Conservation (phyloP, 495 filamentous ascomycete genomes). For the Collariella sp. region DNA sequence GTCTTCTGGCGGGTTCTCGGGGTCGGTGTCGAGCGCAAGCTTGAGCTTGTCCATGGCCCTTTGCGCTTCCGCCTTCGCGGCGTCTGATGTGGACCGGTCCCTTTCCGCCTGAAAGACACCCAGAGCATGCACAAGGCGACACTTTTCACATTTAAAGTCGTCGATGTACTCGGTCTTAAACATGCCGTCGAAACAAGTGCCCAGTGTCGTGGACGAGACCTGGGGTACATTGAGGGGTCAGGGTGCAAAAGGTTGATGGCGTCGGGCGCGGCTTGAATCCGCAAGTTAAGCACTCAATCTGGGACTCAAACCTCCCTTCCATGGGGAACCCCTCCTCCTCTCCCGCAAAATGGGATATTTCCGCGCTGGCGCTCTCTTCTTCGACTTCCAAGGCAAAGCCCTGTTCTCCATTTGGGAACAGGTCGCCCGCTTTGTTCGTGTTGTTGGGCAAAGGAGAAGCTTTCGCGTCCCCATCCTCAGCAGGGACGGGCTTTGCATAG, state of each 20-base stretch:
- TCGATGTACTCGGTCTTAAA: slow-evolving; percentile 95
- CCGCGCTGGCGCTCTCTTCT: neutral
- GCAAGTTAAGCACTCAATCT: slow-evolving; percentile 86
- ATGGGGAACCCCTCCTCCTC: slow-evolving; percentile 72
- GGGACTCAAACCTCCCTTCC: slow-evolving; percentile 78
- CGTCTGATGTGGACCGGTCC: slow-evolving; percentile 38
- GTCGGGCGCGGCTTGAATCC: slow-evolving; percentile 79
- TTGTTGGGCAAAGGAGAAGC: neutral
- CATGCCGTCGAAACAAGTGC: slow-evolving; percentile 77
- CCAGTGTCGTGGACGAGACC: slow-evolving; percentile 41
- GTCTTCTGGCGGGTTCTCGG: slow-evolving; percentile 62
- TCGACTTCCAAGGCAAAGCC: neutral
- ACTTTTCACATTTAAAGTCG: slow-evolving; percentile 91
- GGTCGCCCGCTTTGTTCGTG: neutral
- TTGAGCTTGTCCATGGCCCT: slow-evolving; percentile 47
- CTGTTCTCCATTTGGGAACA: neutral
- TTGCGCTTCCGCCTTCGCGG: slow-evolving; percentile 35
- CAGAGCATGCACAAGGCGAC: slow-evolving; percentile 70
- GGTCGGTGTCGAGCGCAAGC: slow-evolving; percentile 60
- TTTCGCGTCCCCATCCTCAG: neutral
- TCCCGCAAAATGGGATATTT: slow-evolving; percentile 42
- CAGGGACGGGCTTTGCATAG: neutral
- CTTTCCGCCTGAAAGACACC: slow-evolving; percentile 27
- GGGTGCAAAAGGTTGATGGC: slow-evolving; percentile 76
- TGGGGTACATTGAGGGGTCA: slow-evolving; percentile 91